Evolutionary conservation across 495 filamentous ascomycete species (phyloP).

Genomic region (Lophiotrema nucula): DNA sequence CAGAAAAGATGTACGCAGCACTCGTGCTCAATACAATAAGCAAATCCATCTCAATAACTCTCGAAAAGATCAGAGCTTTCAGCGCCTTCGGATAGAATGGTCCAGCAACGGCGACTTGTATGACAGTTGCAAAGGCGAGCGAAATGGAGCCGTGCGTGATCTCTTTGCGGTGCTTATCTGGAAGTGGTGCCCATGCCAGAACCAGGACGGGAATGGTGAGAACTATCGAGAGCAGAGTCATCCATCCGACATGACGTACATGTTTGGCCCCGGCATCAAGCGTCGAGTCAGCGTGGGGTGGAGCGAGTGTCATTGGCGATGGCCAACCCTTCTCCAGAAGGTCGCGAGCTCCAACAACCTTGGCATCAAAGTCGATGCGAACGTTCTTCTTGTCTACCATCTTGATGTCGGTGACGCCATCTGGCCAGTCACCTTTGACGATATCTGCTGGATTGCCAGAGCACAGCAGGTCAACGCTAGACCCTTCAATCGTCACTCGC

Average conservation of each 20-base stretch:
- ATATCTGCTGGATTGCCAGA: background rate
- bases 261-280: slow-evolving; percentile 59
- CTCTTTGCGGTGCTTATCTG: slow-evolving; percentile 31
- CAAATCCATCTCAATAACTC: slow-evolving; percentile 73
- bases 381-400: background rate
- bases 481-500: slow-evolving; percentile 48
- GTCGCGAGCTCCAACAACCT: slow-evolving; percentile 14
- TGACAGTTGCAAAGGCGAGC: slow-evolving; percentile 61
- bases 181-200: slow-evolving; percentile 65
- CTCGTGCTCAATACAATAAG: slow-evolving; percentile 72
- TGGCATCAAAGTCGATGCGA: slow-evolving; percentile 10
- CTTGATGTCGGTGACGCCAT: slow-evolving; percentile 9
- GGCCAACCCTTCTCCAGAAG: background rate
- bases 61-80: slow-evolving; percentile 60
- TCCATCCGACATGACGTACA: slow-evolving; percentile 55
- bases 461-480: slow-evolving; percentile 29
- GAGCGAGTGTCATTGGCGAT: slow-evolving; percentile 3
- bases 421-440: slow-evolving; percentile 5
- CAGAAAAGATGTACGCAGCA: slow-evolving; percentile 69
- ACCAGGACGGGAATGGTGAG: slow-evolving; percentile 73
- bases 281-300: slow-evolving; percentile 41
- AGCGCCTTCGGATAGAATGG: slow-evolving; percentile 70
- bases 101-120: slow-evolving; percentile 63
- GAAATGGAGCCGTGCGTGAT: slow-evolving; percentile 55
- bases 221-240: slow-evolving; percentile 57